Base-by-base conservation (phyloP, 164 flowering plant genomes). In the Chimonanthus salicifolius region DNA sequence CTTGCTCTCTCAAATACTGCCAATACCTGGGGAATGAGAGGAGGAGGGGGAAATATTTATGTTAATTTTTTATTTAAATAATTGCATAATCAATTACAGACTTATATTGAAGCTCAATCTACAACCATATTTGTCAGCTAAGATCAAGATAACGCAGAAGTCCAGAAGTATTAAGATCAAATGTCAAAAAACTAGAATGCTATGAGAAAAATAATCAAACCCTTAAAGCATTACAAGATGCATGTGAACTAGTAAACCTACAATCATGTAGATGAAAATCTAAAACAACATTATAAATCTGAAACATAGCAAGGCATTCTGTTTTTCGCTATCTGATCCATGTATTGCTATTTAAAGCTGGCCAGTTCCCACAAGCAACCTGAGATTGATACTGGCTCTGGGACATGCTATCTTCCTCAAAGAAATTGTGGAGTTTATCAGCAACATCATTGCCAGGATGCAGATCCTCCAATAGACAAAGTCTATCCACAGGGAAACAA, bases 391-490 rank as follows among this genome's bases (percentile, higher is more conserved):
- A 84, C 79, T 79, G 92, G 71, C 83, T 82, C 73, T 77, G 85
- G 45, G 84, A 78, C 77, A 80, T 74, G 77, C 81, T 88, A 58
- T 88, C 94, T 77, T 90, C 92, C 67, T 86, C 90, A 80, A 91
- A 90, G 81, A 90, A 92, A 86, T 89, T 88, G 77, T 90, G 93
- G 77, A 87, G 88, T 87, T 86, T 86, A 71, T 90, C 98, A 75
- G 86, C 91, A 83, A 79, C 85, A 82, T 90, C 96, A 82, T 92
- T 87, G 76, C 94, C 92, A 87, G 94, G 96, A 97, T 70, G 75
- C 72, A 74, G 69, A 72, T 76, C 49, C 9, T 13, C 49, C 21
- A 13, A 49, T 20, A 54, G 10, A 18, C 48, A 48, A 49, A 63
- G 60, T 48, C 72, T 71, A 65, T 75, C 80, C 70, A 58, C 62